Evolutionary conservation across 83 land plant genomes (phyloP), one percentile per base, ranked within the genome.

Genomic region (Diphasiastrum complanatum): DNA sequence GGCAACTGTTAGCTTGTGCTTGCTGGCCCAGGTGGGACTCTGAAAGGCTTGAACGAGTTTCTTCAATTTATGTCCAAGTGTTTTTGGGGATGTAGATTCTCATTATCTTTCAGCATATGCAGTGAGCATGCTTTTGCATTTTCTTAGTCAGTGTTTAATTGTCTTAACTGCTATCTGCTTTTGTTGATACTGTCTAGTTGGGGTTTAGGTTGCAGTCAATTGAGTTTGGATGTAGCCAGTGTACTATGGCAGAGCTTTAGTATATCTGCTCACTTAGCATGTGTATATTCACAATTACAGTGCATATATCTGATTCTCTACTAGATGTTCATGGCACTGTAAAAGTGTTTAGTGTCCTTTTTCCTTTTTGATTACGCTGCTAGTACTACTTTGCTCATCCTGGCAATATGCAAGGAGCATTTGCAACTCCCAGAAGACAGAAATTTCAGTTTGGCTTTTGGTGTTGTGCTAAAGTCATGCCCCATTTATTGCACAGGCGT

Each of bases 1-100:
- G 59, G 59, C 59, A 11, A 55, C 59, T 32, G 34, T 55, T 10
- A 55, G 59, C 34, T 55, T 55, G 19, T 55, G 59, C 59, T 55
- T 55, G n/a, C 34, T 55, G 14, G 59, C 59, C 31, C 59, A 55
- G 59, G 59, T 55, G 1, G 22, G 14, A 27, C 16, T 27, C 23
- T n/a, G 53, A 41, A 14, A 14, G 1, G 45, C n/a, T n/a, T 10
- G 12, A n/a, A n/a, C 23, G 19, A 16, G 1, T n/a, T 50, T 16
- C 1, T 0, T 12, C 20, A 49, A 49, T 14, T 14, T 10, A 0
- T n/a, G n/a, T n/a, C n/a, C n/a, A n/a, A 18, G 22, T n/a, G 53
- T 16, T 50, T 50, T 14, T 50, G 19, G 11, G 16, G 19, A 0
- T n/a, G 0, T 50, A 10, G 16, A 23, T 18, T 11, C 10, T 0